Evolutionary conservation across 2,329 filamentous ascomycete genomes (phyloP).

Genomic region (Colletotrichum shisoi): DNA sequence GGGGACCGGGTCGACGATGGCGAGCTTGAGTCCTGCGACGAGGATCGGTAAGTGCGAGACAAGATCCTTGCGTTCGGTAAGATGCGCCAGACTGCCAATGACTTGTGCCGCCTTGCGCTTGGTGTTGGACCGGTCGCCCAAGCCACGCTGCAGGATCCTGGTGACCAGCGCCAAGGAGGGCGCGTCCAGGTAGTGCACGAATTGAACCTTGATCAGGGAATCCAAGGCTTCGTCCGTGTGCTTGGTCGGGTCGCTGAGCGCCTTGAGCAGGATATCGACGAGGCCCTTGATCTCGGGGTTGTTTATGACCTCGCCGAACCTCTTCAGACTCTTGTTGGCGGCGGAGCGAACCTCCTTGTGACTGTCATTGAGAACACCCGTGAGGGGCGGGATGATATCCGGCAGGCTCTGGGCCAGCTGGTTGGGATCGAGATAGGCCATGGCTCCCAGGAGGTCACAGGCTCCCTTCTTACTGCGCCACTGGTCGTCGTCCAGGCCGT

Average conservation of each 20-base stretch:
- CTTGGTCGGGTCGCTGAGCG: slow-evolving; percentile 95
- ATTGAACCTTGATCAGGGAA: slow-evolving; percentile 95
- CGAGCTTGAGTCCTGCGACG: slow-evolving; percentile 86
- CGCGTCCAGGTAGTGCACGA: slow-evolving; percentile 97
- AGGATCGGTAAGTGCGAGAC: slow-evolving; percentile 89
- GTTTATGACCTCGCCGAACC: slow-evolving; percentile 97
- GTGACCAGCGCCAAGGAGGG: slow-evolving; percentile 94
- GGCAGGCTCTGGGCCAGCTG: slow-evolving; percentile 91
- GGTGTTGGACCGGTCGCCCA: slow-evolving; percentile 89
- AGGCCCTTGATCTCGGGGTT: slow-evolving; percentile 96
- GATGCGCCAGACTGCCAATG: slow-evolving; percentile 94
- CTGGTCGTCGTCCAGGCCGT: slow-evolving; percentile 91
- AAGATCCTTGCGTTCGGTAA: slow-evolving; percentile 95
- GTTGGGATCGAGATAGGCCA: slow-evolving; percentile 97
- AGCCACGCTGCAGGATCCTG: slow-evolving; percentile 90
- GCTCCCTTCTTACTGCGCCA: slow-evolving; percentile 99
- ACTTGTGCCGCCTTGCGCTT: slow-evolving; percentile 97
- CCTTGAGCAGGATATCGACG: slow-evolving; percentile 90
- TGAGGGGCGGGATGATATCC: slow-evolving; percentile 95
- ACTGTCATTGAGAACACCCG: slow-evolving; percentile 92
- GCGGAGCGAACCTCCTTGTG: slow-evolving; percentile 95
- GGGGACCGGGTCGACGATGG: slow-evolving; percentile 93
- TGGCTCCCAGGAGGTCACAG: slow-evolving; percentile 93
- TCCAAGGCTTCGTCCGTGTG: slow-evolving; percentile 96
- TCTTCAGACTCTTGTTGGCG: slow-evolving; percentile 94